Percentiles rank a stretch among this genome's conserved stretches.
Evolutionary conservation across 352 stramenopile species (phyloP).

Genomic region (Bremia lactucae): DNA sequence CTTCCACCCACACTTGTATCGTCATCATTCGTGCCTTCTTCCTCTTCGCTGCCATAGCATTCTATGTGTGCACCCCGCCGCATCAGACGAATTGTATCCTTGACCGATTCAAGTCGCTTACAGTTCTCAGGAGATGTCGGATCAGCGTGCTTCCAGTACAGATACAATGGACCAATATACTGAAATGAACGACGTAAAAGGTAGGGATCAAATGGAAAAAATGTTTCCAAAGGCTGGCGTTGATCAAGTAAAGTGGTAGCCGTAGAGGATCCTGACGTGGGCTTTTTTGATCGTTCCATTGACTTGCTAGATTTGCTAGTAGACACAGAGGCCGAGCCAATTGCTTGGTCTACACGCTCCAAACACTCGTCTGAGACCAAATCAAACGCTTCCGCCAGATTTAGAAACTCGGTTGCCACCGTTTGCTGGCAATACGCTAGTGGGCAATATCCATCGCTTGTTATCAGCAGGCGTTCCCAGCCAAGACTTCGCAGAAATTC

Average conservation of each 20-base stretch:
- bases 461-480: slow-evolving; percentile 68
- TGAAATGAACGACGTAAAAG: slow-evolving; percentile 88
- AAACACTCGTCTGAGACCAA: slow-evolving; percentile 68
- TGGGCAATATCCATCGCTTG: slow-evolving; percentile 43
- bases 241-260: slow-evolving; percentile 33
- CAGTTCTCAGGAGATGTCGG: slow-evolving; percentile 63
- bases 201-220: slow-evolving; percentile 98
- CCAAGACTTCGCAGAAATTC: slow-evolving; percentile 74
- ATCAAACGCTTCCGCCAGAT: slow-evolving; percentile 67
- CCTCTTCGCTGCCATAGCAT: slow-evolving; percentile 29
- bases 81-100: slow-evolving; percentile 49
- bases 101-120: slow-evolving; percentile 47
- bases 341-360: slow-evolving; percentile 60
- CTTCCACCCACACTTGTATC: slow-evolving; percentile 55
- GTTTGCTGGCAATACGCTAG: slow-evolving; percentile 71
- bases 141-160: slow-evolving; percentile 89
- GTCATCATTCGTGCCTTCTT: slow-evolving; percentile 37
- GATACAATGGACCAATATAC: slow-evolving; percentile 89
- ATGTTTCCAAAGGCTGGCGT: slow-evolving; percentile 70
- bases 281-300: slow-evolving; percentile 57
- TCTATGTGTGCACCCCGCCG: slow-evolving; percentile 36
- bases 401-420: slow-evolving; percentile 74
- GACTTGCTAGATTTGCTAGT: slow-evolving; percentile 36
- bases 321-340: slow-evolving; percentile 32
- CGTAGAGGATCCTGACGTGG: slow-evolving; percentile 21